Evolutionary conservation across 2,329 filamentous ascomycete species (phyloP), one percentile per base, ranked within the genome.

Genomic region (Sclerotinia borealis): DNA sequence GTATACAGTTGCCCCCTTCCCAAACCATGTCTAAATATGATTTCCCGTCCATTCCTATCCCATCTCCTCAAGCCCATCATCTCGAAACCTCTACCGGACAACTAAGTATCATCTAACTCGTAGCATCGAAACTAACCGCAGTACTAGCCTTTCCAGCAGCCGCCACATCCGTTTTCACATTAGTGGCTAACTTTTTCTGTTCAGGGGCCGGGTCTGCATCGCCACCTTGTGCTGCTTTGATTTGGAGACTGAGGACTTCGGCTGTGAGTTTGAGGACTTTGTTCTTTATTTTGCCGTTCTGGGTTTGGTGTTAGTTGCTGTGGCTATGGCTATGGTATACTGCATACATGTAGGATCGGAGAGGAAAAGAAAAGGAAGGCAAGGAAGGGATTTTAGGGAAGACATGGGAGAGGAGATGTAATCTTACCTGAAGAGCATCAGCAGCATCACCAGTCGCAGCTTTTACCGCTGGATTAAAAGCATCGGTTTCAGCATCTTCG

Each of bases 271-370:
- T 85, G 59, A 85, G 74, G 19, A 85, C 80, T 76, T 85, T 85
- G 78, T 84, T 85, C 79, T 83, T 83, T 65, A 80, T 84, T 76
- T 85, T 84, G 70, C 81, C 81, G 60, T 78, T 76, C 78, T 80
- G 13, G 61, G 43, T 1, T 31, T 22, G n/a, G 10, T 43, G 29
- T 54, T 36, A 45, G 37, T 43, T 31, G 10, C 25, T 49, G 19
- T 39, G 31, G 10, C n/a, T n/a, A n/a, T n/a, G n/a, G n/a, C n/a
- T 34, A 8, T 59, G 5, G 47, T 3, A 19, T 45, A n/a, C n/a
- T n/a, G n/a, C n/a, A n/a, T 41, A 19, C 4, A 19, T 8, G 1
- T 41, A 8, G 45, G 37, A 19, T n/a, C 8, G 15, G 43, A 37
- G 37, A 27, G 50, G 25, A 19, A 29, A 45, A 27, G 31, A 34